A percentile compares a stretch with the other conserved stretches of the same genome.
Evolutionary conservation across 2,329 filamentous ascomycete species (phyloP).

Genomic region (Botrytis paeoniae): DNA sequence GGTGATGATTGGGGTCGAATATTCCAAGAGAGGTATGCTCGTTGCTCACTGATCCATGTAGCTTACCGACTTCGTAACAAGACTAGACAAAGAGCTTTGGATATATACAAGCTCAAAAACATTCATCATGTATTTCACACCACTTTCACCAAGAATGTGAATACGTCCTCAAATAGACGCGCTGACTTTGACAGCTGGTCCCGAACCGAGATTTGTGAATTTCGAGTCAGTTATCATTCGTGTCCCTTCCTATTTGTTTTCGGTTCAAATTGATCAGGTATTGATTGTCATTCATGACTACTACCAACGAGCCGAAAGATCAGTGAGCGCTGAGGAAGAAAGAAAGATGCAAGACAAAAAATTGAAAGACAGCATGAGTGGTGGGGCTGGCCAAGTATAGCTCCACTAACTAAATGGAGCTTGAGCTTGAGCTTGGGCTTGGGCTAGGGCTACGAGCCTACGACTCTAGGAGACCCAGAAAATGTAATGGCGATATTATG

Average conservation of each 20-base stretch:
- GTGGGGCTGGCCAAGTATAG: background rate
- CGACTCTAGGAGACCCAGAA: background rate
- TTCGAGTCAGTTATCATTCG: background rate
- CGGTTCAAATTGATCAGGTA: background rate
- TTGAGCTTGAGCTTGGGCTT: background rate
- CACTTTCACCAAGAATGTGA: background rate
- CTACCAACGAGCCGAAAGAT: background rate
- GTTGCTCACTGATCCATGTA: background rate
- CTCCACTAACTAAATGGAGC: background rate
- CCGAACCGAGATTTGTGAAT: background rate
- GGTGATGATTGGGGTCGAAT: background rate
- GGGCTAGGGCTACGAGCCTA: background rate
- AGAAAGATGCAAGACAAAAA: background rate
- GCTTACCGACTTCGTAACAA: background rate
- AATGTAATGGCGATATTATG: background rate
- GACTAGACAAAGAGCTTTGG: background rate
- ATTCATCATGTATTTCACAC: background rate
- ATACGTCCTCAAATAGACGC: background rate
- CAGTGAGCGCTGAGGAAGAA: background rate
- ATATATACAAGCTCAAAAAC: background rate
- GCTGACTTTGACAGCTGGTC: background rate
- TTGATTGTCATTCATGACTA: background rate
- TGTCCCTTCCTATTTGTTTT: background rate
- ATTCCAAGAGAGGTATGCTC: background rate
- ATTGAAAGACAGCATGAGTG: background rate